Evolutionary conservation across 176 grass and related monocot species (phyloP).

Genomic region (Ampelocalamus luodianensis): DNA sequence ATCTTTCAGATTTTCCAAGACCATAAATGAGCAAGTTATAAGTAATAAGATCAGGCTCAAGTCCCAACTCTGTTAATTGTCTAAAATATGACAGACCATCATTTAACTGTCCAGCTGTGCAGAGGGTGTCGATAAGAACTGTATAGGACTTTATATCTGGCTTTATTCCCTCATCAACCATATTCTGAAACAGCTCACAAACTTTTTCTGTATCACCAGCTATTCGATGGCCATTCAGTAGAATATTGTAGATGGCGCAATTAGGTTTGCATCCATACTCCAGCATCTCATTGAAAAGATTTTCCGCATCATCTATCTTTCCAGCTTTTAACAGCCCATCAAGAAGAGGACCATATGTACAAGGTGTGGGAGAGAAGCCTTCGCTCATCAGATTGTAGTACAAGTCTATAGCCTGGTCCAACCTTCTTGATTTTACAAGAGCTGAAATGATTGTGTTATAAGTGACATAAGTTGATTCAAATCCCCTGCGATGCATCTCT

Average conservation of each 20-base stretch:
- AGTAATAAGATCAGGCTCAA: slow-evolving; percentile 80
- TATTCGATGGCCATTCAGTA: slow-evolving; percentile 76
- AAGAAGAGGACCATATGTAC: slow-evolving; percentile 90
- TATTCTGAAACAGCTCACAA: slow-evolving; percentile 65
- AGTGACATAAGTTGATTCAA: slow-evolving; percentile 69
- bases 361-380: slow-evolving; percentile 75
- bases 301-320: slow-evolving; percentile 73
- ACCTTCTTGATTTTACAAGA: slow-evolving; percentile 72
- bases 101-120: slow-evolving; percentile 59
- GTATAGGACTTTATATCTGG: slow-evolving; percentile 95
- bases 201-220: slow-evolving; percentile 68
- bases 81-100: slow-evolving; percentile 75
- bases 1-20: slow-evolving; percentile 70
- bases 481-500: slow-evolving; percentile 75
- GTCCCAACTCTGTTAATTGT: slow-evolving; percentile 54
- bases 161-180: slow-evolving; percentile 76
- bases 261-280: slow-evolving; percentile 80
- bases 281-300: slow-evolving; percentile 76
- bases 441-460: slow-evolving; percentile 96
- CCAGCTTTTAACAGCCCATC: slow-evolving; percentile 83
- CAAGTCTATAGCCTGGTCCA: slow-evolving; percentile 76
- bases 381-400: slow-evolving; percentile 69
- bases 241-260: slow-evolving; percentile 88
- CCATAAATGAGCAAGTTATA: slow-evolving; percentile 93
- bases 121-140: slow-evolving; percentile 68